These are phyloP conservation scores for Agapanthus africanus DNA, from an alignment of 106 monocot species.

Conservation along the genomic window DNA sequence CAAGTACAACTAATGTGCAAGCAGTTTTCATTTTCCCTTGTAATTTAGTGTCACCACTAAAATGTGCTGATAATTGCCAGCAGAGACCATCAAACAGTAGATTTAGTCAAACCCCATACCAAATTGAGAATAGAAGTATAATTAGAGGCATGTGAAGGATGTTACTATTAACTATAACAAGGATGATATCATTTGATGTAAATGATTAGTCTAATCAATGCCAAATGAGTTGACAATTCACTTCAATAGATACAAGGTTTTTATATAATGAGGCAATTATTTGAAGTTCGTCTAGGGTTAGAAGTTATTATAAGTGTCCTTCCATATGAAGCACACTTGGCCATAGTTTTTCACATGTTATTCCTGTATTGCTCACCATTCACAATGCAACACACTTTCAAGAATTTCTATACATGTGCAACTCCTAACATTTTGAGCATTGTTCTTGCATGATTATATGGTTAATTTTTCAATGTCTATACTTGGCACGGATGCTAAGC, in stretches of 20 bases:
- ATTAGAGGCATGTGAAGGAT: neutral
- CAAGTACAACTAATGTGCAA: neutral
- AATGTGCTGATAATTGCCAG: neutral
- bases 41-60: too few relatives aligned
- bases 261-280: neutral
- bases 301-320: too few relatives aligned
- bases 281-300: too few relatives aligned
- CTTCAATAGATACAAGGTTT: neutral
- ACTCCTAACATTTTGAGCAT: too few relatives aligned
- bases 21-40: too few relatives aligned
- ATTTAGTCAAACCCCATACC: neutral
- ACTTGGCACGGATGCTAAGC: too few relatives aligned
- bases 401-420: neutral
- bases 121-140: neutral
- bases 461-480: too few relatives aligned
- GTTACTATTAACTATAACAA: slow-evolving; percentile 3
- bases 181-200: slow-evolving; percentile 9
- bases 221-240: neutral
- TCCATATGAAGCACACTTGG: neutral
- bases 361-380: too few relatives aligned
- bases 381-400: neutral
- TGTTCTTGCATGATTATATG: too few relatives aligned
- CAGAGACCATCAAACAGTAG: neutral
- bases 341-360: too few relatives aligned
- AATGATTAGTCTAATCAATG: slow-evolving; percentile 6